Conservation (phyloP, 108 stramenopile genomes). For the Nitzschia sp. region DNA sequence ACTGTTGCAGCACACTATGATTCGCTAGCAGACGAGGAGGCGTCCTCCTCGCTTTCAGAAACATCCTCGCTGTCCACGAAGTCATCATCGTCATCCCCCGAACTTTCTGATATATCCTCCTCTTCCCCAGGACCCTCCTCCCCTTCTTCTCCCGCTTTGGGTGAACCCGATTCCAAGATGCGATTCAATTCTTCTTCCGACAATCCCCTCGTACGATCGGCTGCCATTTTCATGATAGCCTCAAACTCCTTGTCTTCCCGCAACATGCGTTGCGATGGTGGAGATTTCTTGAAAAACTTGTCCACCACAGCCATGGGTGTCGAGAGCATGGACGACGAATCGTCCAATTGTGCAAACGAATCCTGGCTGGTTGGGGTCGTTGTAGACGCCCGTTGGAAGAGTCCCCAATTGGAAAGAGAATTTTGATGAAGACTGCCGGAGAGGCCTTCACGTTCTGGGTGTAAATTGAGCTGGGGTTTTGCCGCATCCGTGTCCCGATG, state of each 20-base stretch:
- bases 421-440: no score
- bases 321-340: neutral
- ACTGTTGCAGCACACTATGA: no score
- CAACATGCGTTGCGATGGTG: neutral
- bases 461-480: no score
- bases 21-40: no score
- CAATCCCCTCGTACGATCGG: conserved; percentile 9
- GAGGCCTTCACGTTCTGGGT: no score
- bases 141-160: neutral
- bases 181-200: conserved; percentile 15
- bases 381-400: neutral
- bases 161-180: neutral
- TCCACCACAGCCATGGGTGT: neutral
- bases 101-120: neutral
- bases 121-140: neutral
- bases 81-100: neutral
- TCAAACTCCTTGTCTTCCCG: conserved; percentile 1
- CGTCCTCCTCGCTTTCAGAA: neutral
- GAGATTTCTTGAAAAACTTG: neutral
- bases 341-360: neutral
- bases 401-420: neutral
- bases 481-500: no score
- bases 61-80: neutral
- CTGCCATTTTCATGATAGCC: conserved; percentile 5
- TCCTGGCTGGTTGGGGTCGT: neutral